Percentiles rank a stretch among this genome's conserved stretches.
These are phyloP conservation scores for Metschnikowia reukaufii DNA, from an alignment of 805 yeast genomes.

Conservation along the genomic window DNA sequence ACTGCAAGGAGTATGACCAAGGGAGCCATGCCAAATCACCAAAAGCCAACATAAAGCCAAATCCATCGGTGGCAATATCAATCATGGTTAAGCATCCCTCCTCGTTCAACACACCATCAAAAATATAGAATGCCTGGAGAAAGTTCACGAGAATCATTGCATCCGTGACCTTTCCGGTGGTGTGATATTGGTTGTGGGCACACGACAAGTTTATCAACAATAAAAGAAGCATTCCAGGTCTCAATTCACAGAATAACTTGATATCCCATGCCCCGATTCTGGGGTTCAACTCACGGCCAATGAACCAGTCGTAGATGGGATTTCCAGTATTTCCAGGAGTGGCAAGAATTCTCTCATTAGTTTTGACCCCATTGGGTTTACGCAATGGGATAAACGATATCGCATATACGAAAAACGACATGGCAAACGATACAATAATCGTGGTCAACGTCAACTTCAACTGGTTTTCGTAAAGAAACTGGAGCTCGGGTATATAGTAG, in stretches of 20 bases:
- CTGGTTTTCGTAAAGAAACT: constrained; percentile 68
- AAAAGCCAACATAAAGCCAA: constrained; percentile 93
- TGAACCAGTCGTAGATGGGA: constrained; percentile 85
- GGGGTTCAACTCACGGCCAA: constrained; percentile 95
- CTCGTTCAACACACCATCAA: constrained; percentile 92
- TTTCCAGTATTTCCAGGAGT: constrained; percentile 84
- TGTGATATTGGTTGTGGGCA: constrained; percentile 74
- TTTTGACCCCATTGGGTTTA: constrained; percentile 49
- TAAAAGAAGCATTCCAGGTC: constrained; percentile 94
- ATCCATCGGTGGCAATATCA: constrained; percentile 94
- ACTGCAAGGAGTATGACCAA: constrained; percentile 83
- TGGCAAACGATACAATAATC: constrained; percentile 58
- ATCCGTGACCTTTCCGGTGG: constrained; percentile 59
- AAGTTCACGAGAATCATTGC: constrained; percentile 68
- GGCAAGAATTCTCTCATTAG: constrained; percentile 72
- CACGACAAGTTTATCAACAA: constrained; percentile 72
- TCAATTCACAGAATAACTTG: constrained; percentile 86
- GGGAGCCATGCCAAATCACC: constrained; percentile 95
- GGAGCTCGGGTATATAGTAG: constrained; percentile 74
- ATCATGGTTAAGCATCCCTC: constrained; percentile 90
- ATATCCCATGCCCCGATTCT: constrained; percentile 82
- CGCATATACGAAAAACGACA: constrained; percentile 66
- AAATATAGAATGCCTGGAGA: constrained; percentile 76
- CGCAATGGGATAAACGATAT: constrained; percentile 63
- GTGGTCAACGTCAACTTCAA: constrained; percentile 64